Percentiles rank a stretch among this genome's conserved stretches.
Evolutionary conservation across 176 grass and related monocot species (phyloP).

Genomic region (Carex pumila): DNA sequence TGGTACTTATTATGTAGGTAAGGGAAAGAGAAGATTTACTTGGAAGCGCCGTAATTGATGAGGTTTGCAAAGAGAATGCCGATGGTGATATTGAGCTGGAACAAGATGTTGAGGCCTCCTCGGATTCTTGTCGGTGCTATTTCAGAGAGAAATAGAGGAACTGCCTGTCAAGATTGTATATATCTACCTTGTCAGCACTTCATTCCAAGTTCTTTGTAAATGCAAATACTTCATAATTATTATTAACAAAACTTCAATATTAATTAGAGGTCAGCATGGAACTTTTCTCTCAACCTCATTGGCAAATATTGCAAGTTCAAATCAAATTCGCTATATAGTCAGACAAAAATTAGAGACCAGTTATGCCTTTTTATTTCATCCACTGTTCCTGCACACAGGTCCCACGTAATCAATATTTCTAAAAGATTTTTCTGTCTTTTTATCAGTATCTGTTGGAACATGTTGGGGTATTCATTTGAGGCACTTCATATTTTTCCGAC

Average conservation of each 20-base stretch:
- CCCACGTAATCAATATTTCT: no score
- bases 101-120: conserved; percentile 87
- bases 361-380: no score
- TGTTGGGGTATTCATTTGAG: no score
- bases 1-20: not conserved
- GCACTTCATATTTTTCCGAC: no score
- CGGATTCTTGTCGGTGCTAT: conserved; percentile 85
- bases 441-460: no score
- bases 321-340: not conserved
- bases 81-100: conserved; percentile 93
- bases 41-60: conserved; percentile 65
- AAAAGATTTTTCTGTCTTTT: no score
- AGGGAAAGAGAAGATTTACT: conserved; percentile 22
- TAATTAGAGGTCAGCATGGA: not conserved
- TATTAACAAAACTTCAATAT: not conserved
- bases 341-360: no score
- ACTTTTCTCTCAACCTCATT: not conserved
- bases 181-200: not conserved
- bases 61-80: conserved; percentile 88
- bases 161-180: conserved; percentile 43
- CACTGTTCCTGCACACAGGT: no score
- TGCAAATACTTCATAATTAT: not conserved
- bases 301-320: not conserved
- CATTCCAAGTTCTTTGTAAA: not conserved
- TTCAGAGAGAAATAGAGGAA: conserved; percentile 84